Evolutionary conservation across 495 filamentous ascomycete genomes (phyloP), one percentile per base, ranked within the genome.

Genomic region (Xylaria palmicola): DNA sequence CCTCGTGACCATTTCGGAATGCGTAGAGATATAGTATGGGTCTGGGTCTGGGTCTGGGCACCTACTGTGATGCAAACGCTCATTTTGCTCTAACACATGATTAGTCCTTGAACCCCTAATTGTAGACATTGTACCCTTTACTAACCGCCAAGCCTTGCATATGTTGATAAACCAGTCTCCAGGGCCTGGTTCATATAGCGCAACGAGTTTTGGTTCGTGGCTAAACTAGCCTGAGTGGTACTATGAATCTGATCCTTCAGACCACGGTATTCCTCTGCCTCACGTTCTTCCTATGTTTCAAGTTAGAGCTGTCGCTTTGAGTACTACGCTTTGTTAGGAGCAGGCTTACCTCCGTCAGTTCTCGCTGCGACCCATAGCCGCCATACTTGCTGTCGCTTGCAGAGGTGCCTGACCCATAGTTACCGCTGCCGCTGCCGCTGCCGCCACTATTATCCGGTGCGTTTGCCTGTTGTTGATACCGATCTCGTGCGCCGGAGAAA

Each of bases 181-280:
- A 90, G 83, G 1, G 88, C 85, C 70, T 91, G 84, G 12, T 81
- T 81, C 4, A 85, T 88, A 48, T 86, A 79, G 1, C 83, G 79
- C 10, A 89, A 75, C 1, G 87, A 85, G 70, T 90, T 92, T 4
- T 61, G 80, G 3, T 88, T 88, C 0, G 88, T 87, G 1, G 84
- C 78, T 10, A 90, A 84, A 71, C 91, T 88, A 37, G 88, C 84
- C 64, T 90, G 83, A 73, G 92, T 94, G 58, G 90, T 83, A 17
- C 6, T 26, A 30, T 34, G 54, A 37, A 41, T 52, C 44, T 36
- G 41, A 26, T 49, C 41, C 45, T 51, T 59, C 34, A 50, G 60
- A 20, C 17, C 17, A 45, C 40, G 53, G 52, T 65, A 47, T 37
- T 62, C 56, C 49, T 75, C 43, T 22, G 71, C 72, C 45, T 77